Conservation (phyloP, 192 early-diverging fungal species). For the Coemansia sp. region DNA sequence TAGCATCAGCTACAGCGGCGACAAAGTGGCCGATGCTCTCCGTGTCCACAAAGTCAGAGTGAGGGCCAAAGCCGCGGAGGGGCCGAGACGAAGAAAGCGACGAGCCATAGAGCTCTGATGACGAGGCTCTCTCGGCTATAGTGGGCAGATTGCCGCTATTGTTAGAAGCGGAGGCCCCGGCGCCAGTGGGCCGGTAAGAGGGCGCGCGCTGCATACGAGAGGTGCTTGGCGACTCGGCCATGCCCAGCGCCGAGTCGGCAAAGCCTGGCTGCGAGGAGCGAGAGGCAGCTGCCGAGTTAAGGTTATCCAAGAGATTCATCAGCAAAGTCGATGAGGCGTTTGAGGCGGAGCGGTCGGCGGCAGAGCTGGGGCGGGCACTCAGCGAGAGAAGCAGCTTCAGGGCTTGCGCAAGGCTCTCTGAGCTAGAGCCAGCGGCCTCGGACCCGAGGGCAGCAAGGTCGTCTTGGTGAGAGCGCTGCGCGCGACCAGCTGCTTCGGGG, state of each 20-base stretch:
- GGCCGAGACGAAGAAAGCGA: background rate
- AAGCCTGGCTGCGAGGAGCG: background rate
- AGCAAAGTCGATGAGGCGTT: constrained; percentile 14
- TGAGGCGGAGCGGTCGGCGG: constrained; percentile 6
- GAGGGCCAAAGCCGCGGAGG: background rate
- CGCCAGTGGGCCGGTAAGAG: background rate
- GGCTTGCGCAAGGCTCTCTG: constrained; percentile 39
- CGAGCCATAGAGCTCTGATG: background rate
- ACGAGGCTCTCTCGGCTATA: background rate
- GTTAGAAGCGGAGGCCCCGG: background rate
- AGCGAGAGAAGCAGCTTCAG: constrained; percentile 35
- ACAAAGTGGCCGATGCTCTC: constrained; percentile 36
- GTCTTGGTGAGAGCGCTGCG: background rate
- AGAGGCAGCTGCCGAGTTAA: constrained; percentile 1
- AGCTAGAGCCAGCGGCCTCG: constrained; percentile 17
- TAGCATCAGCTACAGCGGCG: constrained; percentile 32
- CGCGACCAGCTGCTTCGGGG: constrained; percentile 17
- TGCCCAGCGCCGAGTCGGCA: background rate
- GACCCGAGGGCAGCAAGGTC: background rate
- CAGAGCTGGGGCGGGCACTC: constrained; percentile 8
- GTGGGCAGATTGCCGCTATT: background rate
- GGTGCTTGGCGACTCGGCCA: background rate
- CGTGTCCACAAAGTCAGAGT: constrained; percentile 6
- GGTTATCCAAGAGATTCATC: constrained; percentile 18
- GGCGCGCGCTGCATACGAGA: background rate